A percentile compares a stretch with the other conserved stretches of the same genome.
These are phyloP conservation scores for Clonostachys sp. DNA, from an alignment of 2,329 filamentous ascomycete species.

Conservation along the genomic window DNA sequence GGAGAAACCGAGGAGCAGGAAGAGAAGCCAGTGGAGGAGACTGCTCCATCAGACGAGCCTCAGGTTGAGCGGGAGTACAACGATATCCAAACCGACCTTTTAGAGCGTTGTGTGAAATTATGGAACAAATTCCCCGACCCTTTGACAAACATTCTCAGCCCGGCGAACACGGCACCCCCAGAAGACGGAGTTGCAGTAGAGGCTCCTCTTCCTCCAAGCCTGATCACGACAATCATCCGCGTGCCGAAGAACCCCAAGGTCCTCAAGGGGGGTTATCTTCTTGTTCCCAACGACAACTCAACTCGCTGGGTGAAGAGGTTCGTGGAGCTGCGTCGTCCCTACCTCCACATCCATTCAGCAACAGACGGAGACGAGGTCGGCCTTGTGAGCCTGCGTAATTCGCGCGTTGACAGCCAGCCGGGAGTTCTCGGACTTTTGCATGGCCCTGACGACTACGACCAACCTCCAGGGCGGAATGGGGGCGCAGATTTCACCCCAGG, in stretches of 20 bases:
- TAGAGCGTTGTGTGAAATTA: constrained; percentile 55
- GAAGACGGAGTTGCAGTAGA: constrained; percentile 51
- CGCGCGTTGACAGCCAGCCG: constrained; percentile 87
- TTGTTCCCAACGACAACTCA: constrained; percentile 77
- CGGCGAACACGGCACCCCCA: constrained; percentile 64
- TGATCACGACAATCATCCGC: constrained; percentile 72
- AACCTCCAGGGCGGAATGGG: constrained; percentile 18
- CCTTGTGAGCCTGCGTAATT: constrained; percentile 83
- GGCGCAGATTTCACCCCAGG: constrained; percentile 33
- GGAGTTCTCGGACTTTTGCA: constrained; percentile 77
- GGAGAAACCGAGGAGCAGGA: constrained; percentile 13
- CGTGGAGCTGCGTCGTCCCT: constrained; percentile 85
- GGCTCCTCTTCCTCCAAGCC: constrained; percentile 49
- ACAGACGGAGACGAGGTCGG: constrained; percentile 86
- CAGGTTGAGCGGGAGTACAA: constrained; percentile 32
- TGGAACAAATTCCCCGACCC: constrained; percentile 61
- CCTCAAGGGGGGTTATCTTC: constrained; percentile 81
- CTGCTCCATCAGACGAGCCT: background rate
- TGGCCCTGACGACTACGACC: constrained; percentile 32
- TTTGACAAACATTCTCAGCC: constrained; percentile 48
- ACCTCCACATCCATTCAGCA: constrained; percentile 83
- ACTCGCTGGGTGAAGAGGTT: constrained; percentile 89
- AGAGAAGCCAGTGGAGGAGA: constrained; percentile 10
- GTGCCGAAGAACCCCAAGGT: constrained; percentile 77
- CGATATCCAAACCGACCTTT: constrained; percentile 38